Base-by-base conservation (phyloP, 192 early-diverging fungal genomes). In the Radiomyces spectabilis region DNA sequence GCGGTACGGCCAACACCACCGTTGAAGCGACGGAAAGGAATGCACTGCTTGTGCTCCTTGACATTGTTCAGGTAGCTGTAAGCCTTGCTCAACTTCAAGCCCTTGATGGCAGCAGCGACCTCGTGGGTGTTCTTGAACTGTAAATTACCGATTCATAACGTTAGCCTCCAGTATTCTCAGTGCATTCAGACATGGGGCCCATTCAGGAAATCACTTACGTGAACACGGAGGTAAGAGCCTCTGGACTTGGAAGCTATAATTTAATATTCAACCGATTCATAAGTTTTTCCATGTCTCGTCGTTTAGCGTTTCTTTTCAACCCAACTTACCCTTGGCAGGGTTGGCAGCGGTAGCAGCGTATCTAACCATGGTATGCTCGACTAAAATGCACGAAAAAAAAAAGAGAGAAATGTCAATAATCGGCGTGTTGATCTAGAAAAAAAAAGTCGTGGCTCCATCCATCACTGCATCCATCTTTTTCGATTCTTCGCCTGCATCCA, bases 61-160 rank as follows among this genome's bases (percentile, higher is more conserved):
- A 98, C 95, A 76, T 92, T 91, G 55, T 83, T 81, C 56, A 98
- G 84, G 85, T 90, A 98, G 48, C 73, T 64, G 47, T 92, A 80
- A 61, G 95, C 95, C 84, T 96, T 93, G 53, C 75, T 69, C 58
- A 95, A 83, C 81, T 89, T 90, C 79, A 87, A 73, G 68, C 95
- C 95, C 61, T 85, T 81, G 77, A 98, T 87, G 70, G 92, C 88
- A 68, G 78, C 83, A 68, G 94, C 94, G 54, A 90, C 81, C 79
- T 98, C 95, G 63, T 89, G 93, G 41, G 95, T 95, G 87, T 98
- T 98, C 86, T 98, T 95, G 86, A 94, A 96, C 67, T 69, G 19
- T 38, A 51, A 25, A 51, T 26, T n/a, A n/a, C n/a, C n/a, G n/a
- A 32, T 0, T 27, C 2, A 5, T 2, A 1, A 29, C 9, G 22